Base-by-base conservation (phyloP, 352 stramenopile genomes). In the Phytophthora rubi region DNA sequence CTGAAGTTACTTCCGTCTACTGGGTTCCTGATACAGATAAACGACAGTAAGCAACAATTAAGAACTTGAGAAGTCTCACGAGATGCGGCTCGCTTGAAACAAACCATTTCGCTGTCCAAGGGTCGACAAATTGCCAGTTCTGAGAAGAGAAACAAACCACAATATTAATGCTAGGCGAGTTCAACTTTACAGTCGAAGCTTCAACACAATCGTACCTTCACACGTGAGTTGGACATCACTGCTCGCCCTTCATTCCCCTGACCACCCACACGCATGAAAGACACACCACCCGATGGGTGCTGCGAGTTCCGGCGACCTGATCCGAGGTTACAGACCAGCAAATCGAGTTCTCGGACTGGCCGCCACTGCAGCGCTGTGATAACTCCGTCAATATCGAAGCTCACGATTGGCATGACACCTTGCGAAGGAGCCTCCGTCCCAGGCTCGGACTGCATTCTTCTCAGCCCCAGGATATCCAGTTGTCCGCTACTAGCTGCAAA, bases 341-440 rank as follows among this genome's bases (percentile, higher is more conserved):
- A 51, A 68, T 75, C 73, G 23, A 69, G 32, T 18, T 71, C 73
- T 5, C 65, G 58, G 16, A 73, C 66, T 23, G 73, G 70, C 28
- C 73, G 73, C 73, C 73, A 81, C 32, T 81, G 53, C 39, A 81
- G 42, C 12, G 73, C 72, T n/a, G 70, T 78, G 33, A 81, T 63
- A 10, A 78, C 15, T 5, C 61, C 65, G 3, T 30, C 6, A 39
- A 70, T n/a, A 6, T 58, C 10, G 39, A 70, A 70, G 37, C 62
- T 32, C 6, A 33, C 53, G 12, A 76, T 62, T 6, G 73, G 45
- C 57, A 57, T 15, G 15, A 56, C 49, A 1, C 33, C 33, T 47
- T 71, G 70, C 48, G 37, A 68, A 13, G 37, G 37, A 26, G 56
- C 59, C 8, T 23, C 28, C 8, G 45, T 51, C 7, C n/a, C 56